Evolutionary conservation across 306 rosid genomes (phyloP).

Genomic region (Malus domestica): ASM211411v1 NC_041803.1:3905501-3906000

Average conservation of each 20-base stretch:
- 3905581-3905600: constrained; percentile 9
- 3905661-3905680: constrained; percentile 51
- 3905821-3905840: not conserved
- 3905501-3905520: constrained; percentile 54
- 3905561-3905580: constrained; percentile 58
- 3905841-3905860: not conserved
- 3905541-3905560: constrained; percentile 68
- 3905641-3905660: constrained; percentile 7
- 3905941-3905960: not conserved
- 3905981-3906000: not conserved
- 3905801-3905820: not conserved
- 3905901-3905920: not conserved
- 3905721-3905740: constrained; percentile 77
- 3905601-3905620: not conserved
- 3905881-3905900: not conserved
- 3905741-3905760: constrained; percentile 87
- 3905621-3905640: not conserved
- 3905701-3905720: constrained; percentile 69
- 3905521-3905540: constrained; percentile 71
- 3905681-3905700: constrained; percentile 70
- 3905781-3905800: constrained; percentile 75
- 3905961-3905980: not conserved
- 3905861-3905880: not conserved
- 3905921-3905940: not conserved
- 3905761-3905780: constrained; percentile 93